Conservation (phyloP, 257 asterid species). For the Buddleja alternifolia region DNA sequence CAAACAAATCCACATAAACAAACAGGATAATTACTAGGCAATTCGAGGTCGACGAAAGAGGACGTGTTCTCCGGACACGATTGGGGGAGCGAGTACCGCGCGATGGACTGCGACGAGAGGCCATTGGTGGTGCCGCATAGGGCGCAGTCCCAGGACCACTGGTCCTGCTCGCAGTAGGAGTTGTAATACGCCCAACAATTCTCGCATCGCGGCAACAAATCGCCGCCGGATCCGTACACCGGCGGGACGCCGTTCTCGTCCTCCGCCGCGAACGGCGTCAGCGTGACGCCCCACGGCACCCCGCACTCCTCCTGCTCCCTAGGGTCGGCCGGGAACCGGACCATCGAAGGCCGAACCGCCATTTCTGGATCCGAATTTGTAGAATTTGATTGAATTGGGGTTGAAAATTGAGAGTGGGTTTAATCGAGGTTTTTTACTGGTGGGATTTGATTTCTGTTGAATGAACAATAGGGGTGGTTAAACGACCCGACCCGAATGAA, state of each 20-base stretch:
- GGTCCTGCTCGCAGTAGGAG: slow-evolving; percentile 90
- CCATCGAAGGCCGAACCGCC: slow-evolving; percentile 86
- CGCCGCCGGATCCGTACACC: slow-evolving; percentile 89
- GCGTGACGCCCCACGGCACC: slow-evolving; percentile 85
- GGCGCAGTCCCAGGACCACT: slow-evolving; percentile 95
- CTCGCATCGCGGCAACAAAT: slow-evolving; percentile 86
- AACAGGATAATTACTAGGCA: slow-evolving; percentile 55
- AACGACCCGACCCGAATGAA: too few species aligned
- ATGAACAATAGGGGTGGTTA: neutral
- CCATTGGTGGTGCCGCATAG: slow-evolving; percentile 94
- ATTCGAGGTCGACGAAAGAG: slow-evolving; percentile 86
- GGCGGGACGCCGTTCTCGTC: slow-evolving; percentile 87
- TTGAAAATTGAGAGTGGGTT: neutral
- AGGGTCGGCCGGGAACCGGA: slow-evolving; percentile 75
- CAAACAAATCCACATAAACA: neutral
- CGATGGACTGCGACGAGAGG: slow-evolving; percentile 59
- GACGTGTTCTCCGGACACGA: slow-evolving; percentile 82
- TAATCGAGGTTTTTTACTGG: neutral
- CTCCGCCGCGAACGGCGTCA: slow-evolving; percentile 82
- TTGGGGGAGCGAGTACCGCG: slow-evolving; percentile 74
- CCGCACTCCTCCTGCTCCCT: slow-evolving; percentile 76
- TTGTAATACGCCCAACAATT: slow-evolving; percentile 95
- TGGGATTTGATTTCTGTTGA: slow-evolving; percentile 3
- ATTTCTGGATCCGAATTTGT: slow-evolving; percentile 44
- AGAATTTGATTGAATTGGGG: slow-evolving; percentile 1